Percentiles rank a stretch among this genome's conserved stretches.
Evolutionary conservation across 176 grass and related monocot genomes (phyloP).

Genomic region (Pontederia crassipes): DNA sequence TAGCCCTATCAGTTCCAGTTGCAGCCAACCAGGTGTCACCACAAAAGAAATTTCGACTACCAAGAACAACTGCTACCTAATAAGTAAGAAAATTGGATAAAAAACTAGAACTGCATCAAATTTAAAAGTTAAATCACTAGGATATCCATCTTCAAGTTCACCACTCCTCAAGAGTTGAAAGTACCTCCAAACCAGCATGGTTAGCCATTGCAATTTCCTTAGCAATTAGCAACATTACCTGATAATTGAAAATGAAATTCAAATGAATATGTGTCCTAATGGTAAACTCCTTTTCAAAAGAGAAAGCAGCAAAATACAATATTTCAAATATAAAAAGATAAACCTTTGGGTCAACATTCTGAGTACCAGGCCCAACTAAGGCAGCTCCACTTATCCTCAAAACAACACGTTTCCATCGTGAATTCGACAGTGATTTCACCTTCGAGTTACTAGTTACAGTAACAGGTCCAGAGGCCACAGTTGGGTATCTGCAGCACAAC

Average conservation of each 20-base stretch:
- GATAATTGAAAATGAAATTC: conserved; percentile 13
- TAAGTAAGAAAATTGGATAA: not conserved
- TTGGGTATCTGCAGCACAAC: conserved; percentile 29
- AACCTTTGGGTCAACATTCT: conserved; percentile 94
- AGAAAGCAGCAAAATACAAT: not conserved
- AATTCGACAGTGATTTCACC: conserved; percentile 28
- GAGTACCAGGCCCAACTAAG: conserved; percentile 38
- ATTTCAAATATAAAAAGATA: not conserved
- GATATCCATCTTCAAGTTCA: not conserved
- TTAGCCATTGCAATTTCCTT: conserved; percentile 83
- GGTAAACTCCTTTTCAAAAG: not conserved
- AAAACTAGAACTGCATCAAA: conserved; percentile 6
- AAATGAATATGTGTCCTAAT: not conserved
- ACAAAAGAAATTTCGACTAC: conserved; percentile 86
- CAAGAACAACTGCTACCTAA: conserved; percentile 84
- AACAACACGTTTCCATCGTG: conserved; percentile 85
- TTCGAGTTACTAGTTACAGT: conserved; percentile 22
- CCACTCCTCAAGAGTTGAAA: not conserved
- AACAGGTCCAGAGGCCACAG: conserved; percentile 25
- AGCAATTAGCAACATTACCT: conserved; percentile 84
- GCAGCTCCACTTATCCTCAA: conserved; percentile 70
- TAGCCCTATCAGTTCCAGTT: conserved; percentile 68
- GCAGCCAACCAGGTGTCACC: conserved; percentile 66
- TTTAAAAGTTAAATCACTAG: conserved; percentile 4
- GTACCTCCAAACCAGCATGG: conserved; percentile 67